These are phyloP conservation scores for Flueggea neowawraea DNA, from an alignment of 441 rosid species.

Conservation along the genomic window DNA sequence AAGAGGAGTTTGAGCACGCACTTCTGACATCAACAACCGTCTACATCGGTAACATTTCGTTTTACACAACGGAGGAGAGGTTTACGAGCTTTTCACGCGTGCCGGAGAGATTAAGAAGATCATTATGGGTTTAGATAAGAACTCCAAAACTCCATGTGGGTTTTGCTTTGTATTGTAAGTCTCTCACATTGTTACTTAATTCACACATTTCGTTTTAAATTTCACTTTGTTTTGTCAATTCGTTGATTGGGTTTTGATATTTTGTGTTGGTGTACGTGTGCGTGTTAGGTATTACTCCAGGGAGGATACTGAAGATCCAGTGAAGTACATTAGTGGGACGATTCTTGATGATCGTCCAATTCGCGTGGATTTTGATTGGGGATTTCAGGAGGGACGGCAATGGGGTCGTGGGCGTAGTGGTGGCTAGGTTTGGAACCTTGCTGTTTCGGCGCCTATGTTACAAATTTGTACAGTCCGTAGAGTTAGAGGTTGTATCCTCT, in stretches of 20 bases:
- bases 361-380: constrained; percentile 99
- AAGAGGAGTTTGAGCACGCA: constrained; percentile 83
- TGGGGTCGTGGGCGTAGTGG: constrained; percentile 99
- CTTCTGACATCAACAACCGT: constrained; percentile 61
- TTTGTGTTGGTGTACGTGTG: constrained; percentile 5
- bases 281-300: constrained; percentile 77
- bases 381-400: constrained; percentile 96
- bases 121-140: constrained; percentile 97
- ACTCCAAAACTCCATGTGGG: constrained; percentile 94
- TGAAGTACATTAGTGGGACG: constrained; percentile 89
- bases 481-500: neutral
- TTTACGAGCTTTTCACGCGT: constrained; percentile 91
- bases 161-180: constrained; percentile 88
- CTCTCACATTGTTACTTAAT: neutral
- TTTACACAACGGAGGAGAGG: constrained; percentile 95
- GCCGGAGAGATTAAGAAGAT: constrained; percentile 96
- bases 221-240: neutral
- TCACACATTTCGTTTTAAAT: neutral
- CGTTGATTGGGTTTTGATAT: neutral
- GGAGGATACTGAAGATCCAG: constrained; percentile 97
- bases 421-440: constrained; percentile 62
- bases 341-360: constrained; percentile 97
- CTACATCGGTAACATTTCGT: constrained; percentile 91
- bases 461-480: no score
- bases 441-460: neutral